Conservation (phyloP, 164 flowering plant species). For the Tinospora cordifolia region DNA sequence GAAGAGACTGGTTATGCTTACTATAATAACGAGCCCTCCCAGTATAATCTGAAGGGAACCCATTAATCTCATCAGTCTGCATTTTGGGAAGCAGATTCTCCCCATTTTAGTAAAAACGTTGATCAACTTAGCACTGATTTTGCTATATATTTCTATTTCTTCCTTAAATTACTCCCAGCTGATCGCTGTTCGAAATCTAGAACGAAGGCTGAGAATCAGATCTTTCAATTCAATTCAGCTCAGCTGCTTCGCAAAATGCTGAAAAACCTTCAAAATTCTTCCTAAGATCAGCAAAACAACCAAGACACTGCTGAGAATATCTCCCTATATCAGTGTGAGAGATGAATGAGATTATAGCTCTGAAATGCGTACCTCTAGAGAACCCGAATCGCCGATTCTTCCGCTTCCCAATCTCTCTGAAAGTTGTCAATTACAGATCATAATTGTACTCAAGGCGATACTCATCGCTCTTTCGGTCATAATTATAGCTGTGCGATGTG, state of each 20-base stretch:
- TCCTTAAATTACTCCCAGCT: neutral
- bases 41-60: slow-evolving; percentile 54
- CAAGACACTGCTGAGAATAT: neutral
- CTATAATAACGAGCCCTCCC: slow-evolving; percentile 61
- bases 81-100: slow-evolving; percentile 41
- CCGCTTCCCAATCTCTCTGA: too few relatives aligned
- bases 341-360: neutral
- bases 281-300: neutral
- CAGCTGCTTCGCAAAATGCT: neutral
- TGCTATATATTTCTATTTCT: neutral
- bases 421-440: too few relatives aligned
- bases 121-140: neutral
- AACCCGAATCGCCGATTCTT: too few relatives aligned
- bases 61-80: slow-evolving; percentile 41
- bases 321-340: neutral
- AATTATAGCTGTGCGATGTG: too few relatives aligned
- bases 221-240: too few relatives aligned
- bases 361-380: too few relatives aligned
- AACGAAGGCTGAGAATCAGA: neutral
- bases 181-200: neutral
- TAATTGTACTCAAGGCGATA: too few relatives aligned
- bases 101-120: slow-evolving; percentile 30
- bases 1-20: slow-evolving; percentile 53
- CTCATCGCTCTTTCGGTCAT: too few relatives aligned
- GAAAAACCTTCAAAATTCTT: neutral